These are phyloP conservation scores for Hyaloscypha bicolor DNA, from an alignment of 495 filamentous ascomycete species.

Conservation along the genomic window DNA sequence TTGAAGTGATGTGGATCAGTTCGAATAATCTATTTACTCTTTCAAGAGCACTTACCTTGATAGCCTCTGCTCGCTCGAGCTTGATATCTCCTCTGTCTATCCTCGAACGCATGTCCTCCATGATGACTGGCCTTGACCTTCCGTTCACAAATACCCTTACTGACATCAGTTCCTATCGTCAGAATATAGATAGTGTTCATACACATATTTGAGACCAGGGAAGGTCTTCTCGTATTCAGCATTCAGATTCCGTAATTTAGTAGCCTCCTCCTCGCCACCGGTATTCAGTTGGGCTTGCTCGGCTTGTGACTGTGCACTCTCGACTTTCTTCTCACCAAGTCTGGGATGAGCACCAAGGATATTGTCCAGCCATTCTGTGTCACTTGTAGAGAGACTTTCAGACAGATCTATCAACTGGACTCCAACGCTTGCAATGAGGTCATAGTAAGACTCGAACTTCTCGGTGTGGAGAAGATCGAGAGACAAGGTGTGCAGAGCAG, in stretches of 20 bases:
- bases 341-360: slow-evolving; percentile 90
- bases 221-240: slow-evolving; percentile 79
- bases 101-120: slow-evolving; percentile 81
- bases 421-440: slow-evolving; percentile 60
- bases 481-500: slow-evolving; percentile 71
- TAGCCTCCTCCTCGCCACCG: slow-evolving; percentile 53
- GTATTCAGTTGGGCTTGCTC: slow-evolving; percentile 79
- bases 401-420: slow-evolving; percentile 55
- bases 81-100: slow-evolving; percentile 70
- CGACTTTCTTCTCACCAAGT: slow-evolving; percentile 76
- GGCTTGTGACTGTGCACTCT: slow-evolving; percentile 71
- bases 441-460: slow-evolving; percentile 62
- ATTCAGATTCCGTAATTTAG: slow-evolving; percentile 68
- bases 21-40: slow-evolving; percentile 10
- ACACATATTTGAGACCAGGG: slow-evolving; percentile 86
- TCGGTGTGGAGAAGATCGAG: slow-evolving; percentile 65
- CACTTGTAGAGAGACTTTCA: slow-evolving; percentile 51
- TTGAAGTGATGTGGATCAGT: slow-evolving; percentile 29
- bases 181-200: slow-evolving; percentile 38
- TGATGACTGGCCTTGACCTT: slow-evolving; percentile 67
- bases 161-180: slow-evolving; percentile 11
- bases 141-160: slow-evolving; percentile 86
- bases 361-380: slow-evolving; percentile 59
- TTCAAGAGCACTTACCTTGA: slow-evolving; percentile 59
- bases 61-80: slow-evolving; percentile 71